phyloP scores from a whole-genome alignment of 306 rosid genomes.

The Astragalus membranaceus region DNA sequence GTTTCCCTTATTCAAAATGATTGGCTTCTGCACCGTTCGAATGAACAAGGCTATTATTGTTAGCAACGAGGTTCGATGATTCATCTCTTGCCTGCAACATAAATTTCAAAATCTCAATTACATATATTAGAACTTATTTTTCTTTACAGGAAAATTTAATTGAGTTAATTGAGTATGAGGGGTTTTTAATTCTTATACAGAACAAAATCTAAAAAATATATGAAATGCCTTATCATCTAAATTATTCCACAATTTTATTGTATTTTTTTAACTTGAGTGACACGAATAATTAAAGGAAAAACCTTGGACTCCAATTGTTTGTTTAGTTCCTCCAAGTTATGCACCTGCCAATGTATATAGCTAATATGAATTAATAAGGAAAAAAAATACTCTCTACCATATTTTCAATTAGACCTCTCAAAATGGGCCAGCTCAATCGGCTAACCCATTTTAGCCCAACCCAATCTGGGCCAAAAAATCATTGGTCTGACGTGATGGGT shows the following conservation, averaged over 20 bases:
- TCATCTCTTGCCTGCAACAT: constrained; percentile 36
- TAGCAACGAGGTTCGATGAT: not conserved
- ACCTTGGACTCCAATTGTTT: constrained; percentile 59
- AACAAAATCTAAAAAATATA: too few species aligned
- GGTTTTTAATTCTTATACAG: too few species aligned
- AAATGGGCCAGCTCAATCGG: too few species aligned
- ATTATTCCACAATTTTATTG: not conserved
- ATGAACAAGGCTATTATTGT: not conserved
- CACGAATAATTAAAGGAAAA: not conserved
- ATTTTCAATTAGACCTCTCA: too few species aligned
- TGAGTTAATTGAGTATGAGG: not conserved
- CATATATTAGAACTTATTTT: not conserved
- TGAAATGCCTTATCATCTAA: too few species aligned
- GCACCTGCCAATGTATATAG: constrained; percentile 34
- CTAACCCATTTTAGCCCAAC: too few species aligned
- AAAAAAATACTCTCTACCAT: too few species aligned
- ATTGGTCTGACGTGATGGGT: too few species aligned
- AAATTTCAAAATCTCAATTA: not conserved
- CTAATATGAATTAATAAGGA: not conserved
- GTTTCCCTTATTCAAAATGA: constrained; percentile 5
- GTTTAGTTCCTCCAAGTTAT: constrained; percentile 38
- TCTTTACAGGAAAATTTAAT: not conserved
- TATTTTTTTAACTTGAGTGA: not conserved
- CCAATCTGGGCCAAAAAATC: too few species aligned
- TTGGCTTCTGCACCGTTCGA: not conserved